Base-by-base conservation (phyloP, 148 eudicot species). In the Silene uniflora region DNA sequence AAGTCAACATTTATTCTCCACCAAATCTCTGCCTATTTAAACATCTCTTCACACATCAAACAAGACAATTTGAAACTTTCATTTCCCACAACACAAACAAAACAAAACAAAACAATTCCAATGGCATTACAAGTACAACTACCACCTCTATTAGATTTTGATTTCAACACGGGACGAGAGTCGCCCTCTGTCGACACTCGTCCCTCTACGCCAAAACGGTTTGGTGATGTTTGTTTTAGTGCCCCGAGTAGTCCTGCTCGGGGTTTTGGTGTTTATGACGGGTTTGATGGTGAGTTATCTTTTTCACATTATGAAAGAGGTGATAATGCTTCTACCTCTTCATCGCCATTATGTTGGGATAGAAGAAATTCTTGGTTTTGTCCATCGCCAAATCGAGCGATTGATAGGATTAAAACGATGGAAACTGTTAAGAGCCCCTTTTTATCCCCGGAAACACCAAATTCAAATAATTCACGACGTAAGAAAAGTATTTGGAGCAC, bases 191-290 rank as follows among this genome's bases (percentile, higher is more conserved):
- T 69, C 4, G 73, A 59, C 80, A 71, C 72, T 72, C 84, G 72
- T 22, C 92, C 92, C 0, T 62, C 91, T 0, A 86, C 87, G 0
- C 91, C 92, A 2, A 85, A 78, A 27, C 84, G 78, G 0, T 87
- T 87, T 49, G 85, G 84, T 0, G 74, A 71, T 0, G 78, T 49
- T 71, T 87, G 73, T 72, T 77, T 66, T 56, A 89, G 91, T 52
- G 89, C 88, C 64, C 93, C 96, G 0, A 68, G 81, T 0, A 83
- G 82, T 71, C 96, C 93, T 0, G 56, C 78, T 32, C 81, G 72
- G 1, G 18, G 79, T 42, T 69, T 80, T 1, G 76, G 63, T 10
- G 64, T 81, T 18, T 75, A 75, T 67, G 17, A 24, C 24, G 80
- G 80, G 3, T 70, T 80, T 23, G 78, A 84, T 39, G 61, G 23